These are phyloP conservation scores for Castanea sativa DNA, from an alignment of 306 rosid species.

Conservation along the genomic window DNA sequence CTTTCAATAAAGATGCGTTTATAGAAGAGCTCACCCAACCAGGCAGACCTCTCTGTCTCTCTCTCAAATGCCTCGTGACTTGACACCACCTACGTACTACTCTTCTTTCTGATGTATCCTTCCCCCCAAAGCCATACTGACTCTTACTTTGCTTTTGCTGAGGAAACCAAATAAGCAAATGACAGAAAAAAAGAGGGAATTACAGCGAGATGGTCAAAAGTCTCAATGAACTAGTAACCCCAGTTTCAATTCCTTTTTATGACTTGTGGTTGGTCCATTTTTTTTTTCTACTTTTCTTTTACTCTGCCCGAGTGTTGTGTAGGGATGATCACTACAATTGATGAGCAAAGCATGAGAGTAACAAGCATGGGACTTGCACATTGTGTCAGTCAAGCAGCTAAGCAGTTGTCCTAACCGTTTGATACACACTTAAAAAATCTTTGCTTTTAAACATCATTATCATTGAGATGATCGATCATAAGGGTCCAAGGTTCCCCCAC, in stretches of 20 bases:
- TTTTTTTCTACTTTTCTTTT: conserved; percentile 59
- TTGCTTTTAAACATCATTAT: conserved; percentile 31
- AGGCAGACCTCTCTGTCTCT: conserved; percentile 3
- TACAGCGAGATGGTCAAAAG: conserved; percentile 63
- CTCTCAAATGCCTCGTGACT: conserved; percentile 42
- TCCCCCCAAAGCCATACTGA: conserved; percentile 32
- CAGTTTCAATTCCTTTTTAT: conserved; percentile 44
- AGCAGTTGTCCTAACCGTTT: conserved; percentile 12
- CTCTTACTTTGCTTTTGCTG: conserved; percentile 30
- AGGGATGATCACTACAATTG: conserved; percentile 38
- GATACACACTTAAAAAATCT: conserved; percentile 3
- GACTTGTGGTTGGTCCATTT: conserved; percentile 62
- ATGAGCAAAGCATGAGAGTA: conserved; percentile 52
- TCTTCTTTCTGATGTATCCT: conserved; percentile 25
- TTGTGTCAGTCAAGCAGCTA: conserved; percentile 34
- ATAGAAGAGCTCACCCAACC: conserved; percentile 37
- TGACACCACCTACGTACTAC: conserved; percentile 47
- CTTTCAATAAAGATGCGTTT: conserved; percentile 62
- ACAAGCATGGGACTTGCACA: conserved; percentile 43
- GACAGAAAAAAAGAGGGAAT: conserved; percentile 21
- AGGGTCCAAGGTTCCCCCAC: conserved; percentile 2
- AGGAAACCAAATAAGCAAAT: conserved; percentile 28
- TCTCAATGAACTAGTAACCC: conserved; percentile 41
- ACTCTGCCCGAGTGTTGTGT: conserved; percentile 59
- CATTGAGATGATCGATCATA: conserved; percentile 34